Evolutionary conservation across 2,329 filamentous ascomycete genomes (phyloP).

Genomic region (Bretziella fagacearum): DNA sequence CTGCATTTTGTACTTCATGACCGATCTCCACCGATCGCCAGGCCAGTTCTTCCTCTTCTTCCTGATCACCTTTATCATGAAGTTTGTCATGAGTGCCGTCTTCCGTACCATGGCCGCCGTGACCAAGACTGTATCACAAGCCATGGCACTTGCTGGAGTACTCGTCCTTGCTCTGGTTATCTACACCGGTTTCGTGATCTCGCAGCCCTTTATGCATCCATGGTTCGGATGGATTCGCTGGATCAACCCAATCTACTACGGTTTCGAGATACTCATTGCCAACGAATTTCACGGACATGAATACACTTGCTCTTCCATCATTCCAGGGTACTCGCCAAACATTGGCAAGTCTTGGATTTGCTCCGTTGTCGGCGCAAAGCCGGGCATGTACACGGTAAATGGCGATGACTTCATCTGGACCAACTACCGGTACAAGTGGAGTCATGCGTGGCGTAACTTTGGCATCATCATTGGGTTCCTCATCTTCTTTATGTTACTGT

Average conservation of each 20-base stretch:
- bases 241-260: conserved; percentile 57
- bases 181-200: conserved; percentile 40
- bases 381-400: conserved; percentile 36
- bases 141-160: conserved; percentile 35
- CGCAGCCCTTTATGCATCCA: conserved; percentile 41
- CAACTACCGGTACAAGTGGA: conserved; percentile 39
- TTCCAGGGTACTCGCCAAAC: conserved; percentile 30
- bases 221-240: conserved; percentile 67
- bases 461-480: conserved; percentile 50
- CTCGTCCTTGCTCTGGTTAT: conserved; percentile 43
- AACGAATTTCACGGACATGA: conserved; percentile 48
- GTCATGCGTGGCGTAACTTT: conserved; percentile 49
- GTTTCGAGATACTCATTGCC: conserved; percentile 53
- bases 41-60: conserved; percentile 62
- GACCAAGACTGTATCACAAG: conserved; percentile 47
- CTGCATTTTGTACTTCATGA: conserved; percentile 40
- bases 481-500: conserved; percentile 44
- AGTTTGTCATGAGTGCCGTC: conserved; percentile 57
- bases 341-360: conserved; percentile 35
- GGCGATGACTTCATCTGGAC: conserved; percentile 43
- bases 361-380: conserved; percentile 34
- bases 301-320: conserved; percentile 37
- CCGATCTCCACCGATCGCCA: conserved; percentile 37
- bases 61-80: conserved; percentile 49
- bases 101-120: conserved; percentile 58